A percentile compares a stretch with the other conserved stretches of the same genome.
phyloP scores from a whole-genome alignment of 2,329 filamentous ascomycete genomes.

The Phaeomoniella chlamydospora region DNA sequence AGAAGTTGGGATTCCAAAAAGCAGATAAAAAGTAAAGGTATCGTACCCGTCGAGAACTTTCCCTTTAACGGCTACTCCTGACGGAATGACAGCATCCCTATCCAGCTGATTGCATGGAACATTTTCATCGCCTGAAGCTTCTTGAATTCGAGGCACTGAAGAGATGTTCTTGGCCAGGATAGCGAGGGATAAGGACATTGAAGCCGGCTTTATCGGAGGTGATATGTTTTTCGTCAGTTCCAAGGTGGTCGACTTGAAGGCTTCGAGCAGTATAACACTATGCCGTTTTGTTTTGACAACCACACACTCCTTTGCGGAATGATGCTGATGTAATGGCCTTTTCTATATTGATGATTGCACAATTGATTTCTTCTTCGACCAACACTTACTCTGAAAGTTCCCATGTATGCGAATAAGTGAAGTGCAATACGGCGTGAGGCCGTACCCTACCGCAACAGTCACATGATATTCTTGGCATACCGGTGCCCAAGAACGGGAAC shows the following conservation, averaged over 20 bases:
- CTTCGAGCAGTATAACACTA: background rate
- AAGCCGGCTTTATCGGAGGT: background rate
- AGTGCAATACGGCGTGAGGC: background rate
- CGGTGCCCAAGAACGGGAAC: background rate
- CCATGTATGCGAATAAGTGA: background rate
- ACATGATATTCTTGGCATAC: background rate
- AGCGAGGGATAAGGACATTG: background rate
- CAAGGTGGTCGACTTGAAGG: background rate
- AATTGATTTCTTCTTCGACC: background rate
- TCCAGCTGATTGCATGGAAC: background rate
- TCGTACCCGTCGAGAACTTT: background rate
- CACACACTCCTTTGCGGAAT: background rate
- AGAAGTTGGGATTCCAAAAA: background rate
- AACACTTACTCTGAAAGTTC: background rate
- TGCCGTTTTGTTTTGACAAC: background rate
- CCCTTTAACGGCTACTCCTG: background rate
- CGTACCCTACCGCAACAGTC: background rate
- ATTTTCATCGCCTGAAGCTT: background rate
- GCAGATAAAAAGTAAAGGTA: background rate
- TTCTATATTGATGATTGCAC: background rate
- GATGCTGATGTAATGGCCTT: background rate
- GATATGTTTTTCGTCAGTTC: background rate
- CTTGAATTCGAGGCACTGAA: background rate
- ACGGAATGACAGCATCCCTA: background rate
- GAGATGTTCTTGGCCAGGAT: background rate